Percentiles rank a stretch among this genome's conserved stretches.
phyloP scores from a whole-genome alignment of 2,329 filamentous ascomycete species.

The Xylaria sp. region DNA sequence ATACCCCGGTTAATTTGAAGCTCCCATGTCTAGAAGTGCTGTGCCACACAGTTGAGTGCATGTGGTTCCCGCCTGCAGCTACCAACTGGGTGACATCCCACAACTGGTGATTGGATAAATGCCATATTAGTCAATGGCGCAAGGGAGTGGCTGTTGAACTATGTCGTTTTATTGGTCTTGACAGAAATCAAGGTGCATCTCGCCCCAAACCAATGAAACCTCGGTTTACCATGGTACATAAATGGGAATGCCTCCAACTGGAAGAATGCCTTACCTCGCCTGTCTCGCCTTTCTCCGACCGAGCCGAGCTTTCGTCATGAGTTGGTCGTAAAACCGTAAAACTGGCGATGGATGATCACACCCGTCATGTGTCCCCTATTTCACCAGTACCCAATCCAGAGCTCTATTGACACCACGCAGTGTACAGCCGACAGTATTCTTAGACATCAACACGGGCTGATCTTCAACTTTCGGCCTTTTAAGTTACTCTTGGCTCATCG shows the following conservation, averaged over 20 bases:
- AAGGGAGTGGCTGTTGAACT: conserved; percentile 1
- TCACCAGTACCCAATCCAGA: conserved; percentile 19
- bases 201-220: conserved; percentile 18
- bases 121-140: background rate
- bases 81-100: background rate
- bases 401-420: conserved; percentile 10
- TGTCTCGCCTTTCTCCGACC: conserved; percentile 12
- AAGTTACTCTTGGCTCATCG: background rate
- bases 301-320: background rate
- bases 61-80: background rate
- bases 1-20: conserved; percentile 13
- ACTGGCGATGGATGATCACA: conserved; percentile 4
- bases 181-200: background rate
- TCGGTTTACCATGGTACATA: background rate
- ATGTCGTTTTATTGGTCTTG: conserved; percentile 5
- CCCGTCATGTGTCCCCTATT: background rate
- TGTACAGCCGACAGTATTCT: background rate
- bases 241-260: background rate
- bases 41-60: conserved; percentile 19
- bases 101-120: conserved; percentile 3
- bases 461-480: background rate
- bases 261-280: background rate
- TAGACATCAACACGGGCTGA: background rate
- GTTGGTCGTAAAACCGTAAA: conserved; percentile 8
- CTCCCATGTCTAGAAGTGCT: conserved; percentile 7